Conservation (phyloP, 345 rosid species). For the Corchorus olitorius region DNA sequence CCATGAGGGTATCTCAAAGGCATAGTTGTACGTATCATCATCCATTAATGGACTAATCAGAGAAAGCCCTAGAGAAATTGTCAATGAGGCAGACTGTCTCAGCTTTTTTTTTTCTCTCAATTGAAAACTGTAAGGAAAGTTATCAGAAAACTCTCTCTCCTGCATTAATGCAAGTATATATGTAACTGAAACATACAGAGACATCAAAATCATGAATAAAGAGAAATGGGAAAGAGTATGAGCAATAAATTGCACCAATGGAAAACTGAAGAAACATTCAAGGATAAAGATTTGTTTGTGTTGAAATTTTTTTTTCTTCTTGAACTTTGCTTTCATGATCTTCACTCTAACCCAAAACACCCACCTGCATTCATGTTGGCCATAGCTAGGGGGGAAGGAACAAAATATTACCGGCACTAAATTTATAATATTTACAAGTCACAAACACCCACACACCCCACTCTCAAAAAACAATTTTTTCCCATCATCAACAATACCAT, state of each 20-base stretch:
- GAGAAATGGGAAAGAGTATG: slow-evolving; percentile 7
- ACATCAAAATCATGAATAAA: slow-evolving; percentile 36
- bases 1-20: not conserved
- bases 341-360: slow-evolving; percentile 37
- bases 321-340: slow-evolving; percentile 31
- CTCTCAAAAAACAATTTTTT: slow-evolving; percentile 23
- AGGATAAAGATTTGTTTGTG: slow-evolving; percentile 22
- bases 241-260: slow-evolving; percentile 39
- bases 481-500: slow-evolving; percentile 32
- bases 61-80: slow-evolving; percentile 49
- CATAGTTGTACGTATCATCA: slow-evolving; percentile 24
- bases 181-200: slow-evolving; percentile 33
- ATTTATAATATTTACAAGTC: slow-evolving; percentile 39
- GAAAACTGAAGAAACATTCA: slow-evolving; percentile 28
- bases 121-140: slow-evolving; percentile 24
- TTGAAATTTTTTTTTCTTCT: slow-evolving; percentile 8
- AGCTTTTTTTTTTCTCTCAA: slow-evolving; percentile 25
- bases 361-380: slow-evolving; percentile 45
- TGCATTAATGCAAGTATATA: slow-evolving; percentile 40
- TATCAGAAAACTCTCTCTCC: slow-evolving; percentile 16
- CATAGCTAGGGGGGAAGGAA: slow-evolving; percentile 18
- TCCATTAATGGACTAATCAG: slow-evolving; percentile 40
- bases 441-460: slow-evolving; percentile 49
- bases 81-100: slow-evolving; percentile 24
- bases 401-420: slow-evolving; percentile 36